Evolutionary conservation across 2,329 filamentous ascomycete species (phyloP).

Genomic region (Xylaria digitata): DNA sequence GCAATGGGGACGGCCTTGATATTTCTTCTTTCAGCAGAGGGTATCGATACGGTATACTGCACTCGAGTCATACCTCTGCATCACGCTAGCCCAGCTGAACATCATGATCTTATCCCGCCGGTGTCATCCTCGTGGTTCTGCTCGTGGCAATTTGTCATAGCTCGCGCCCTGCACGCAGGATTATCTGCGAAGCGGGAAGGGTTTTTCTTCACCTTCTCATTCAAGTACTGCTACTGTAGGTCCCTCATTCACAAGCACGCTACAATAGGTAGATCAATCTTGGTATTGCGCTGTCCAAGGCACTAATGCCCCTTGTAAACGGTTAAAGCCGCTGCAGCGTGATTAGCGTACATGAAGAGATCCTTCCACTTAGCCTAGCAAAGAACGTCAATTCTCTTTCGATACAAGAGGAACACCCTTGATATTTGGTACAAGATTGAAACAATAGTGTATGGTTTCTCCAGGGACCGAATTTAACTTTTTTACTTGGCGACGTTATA

Average conservation of each 20-base stretch:
- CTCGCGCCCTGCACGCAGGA: slow-evolving; percentile 4
- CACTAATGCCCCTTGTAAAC: slow-evolving; percentile 19
- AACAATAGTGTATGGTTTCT: slow-evolving; percentile 3
- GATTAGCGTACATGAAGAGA: slow-evolving; percentile 8
- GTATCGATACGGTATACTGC: background rate
- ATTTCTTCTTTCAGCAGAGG: background rate
- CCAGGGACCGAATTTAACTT: background rate
- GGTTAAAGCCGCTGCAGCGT: slow-evolving; percentile 25
- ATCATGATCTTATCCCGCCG: slow-evolving; percentile 20
- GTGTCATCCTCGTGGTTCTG: slow-evolving; percentile 17
- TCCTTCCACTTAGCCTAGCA: background rate
- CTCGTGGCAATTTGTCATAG: slow-evolving; percentile 38
- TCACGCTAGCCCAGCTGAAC: slow-evolving; percentile 28
- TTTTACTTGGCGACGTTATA: background rate
- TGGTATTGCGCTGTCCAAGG: slow-evolving; percentile 3
- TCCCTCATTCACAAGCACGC: background rate
- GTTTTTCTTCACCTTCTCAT: slow-evolving; percentile 27
- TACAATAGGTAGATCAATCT: slow-evolving; percentile 7
- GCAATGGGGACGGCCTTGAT: no score
- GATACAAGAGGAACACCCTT: background rate
- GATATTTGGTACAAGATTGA: background rate
- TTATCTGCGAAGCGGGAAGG: slow-evolving; percentile 9
- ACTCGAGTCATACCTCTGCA: slow-evolving; percentile 7
- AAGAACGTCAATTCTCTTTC: background rate
- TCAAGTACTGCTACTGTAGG: slow-evolving; percentile 3